Base-by-base conservation (phyloP, 805 yeast genomes). In the Candida chilensis region DNA sequence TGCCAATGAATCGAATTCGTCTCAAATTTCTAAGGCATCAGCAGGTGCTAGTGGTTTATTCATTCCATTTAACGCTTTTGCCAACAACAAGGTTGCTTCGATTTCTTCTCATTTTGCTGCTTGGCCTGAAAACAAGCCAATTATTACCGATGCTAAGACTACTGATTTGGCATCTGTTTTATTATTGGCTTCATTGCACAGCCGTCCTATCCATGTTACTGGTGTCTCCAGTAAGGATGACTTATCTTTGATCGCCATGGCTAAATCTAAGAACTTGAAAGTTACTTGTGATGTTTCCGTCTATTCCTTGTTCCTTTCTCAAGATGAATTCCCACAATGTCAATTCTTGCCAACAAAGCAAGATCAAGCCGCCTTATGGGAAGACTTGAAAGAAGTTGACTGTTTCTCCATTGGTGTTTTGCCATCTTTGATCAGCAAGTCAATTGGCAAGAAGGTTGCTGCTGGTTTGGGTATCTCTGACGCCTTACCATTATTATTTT, bases 151-250 rank as follows among this genome's bases (percentile, higher is more conserved):
- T 57, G 96, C 97, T 29, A 78, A 74, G 52, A 78, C 90, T 16
- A 83, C 96, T 24, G 90, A 86, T 47, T 67, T 90, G 48, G 97
- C 97, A n/a, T 83, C 95, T 3, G 80, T 88, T 27, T 64, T 90
- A 52, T 70, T 90, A 47, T 66, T 90, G 58, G 95, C 96, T 27
- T 82, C 95, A 17, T 70, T 90, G 50, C 87, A 84, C 66, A 71
- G 64, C 59, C 74, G 94, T 48, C 65, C 86, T 24, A 80, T 90
- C 40, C 97, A 90, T 57, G 78, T 90, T 44, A 84, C 95, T 33
- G 87, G 83, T 41, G 92, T 90, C 30, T 74, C 83, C 25, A 68
- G 80, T 36, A 75, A 70, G 50, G 85, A 80, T 41, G 97, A 90
- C 54, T 67, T 90, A 50, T 78, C 82, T 37, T 67, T 90, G 50